These are phyloP conservation scores for Chamaenerion angustifolium DNA, from an alignment of 345 rosid genomes.

Conservation along the genomic window DNA sequence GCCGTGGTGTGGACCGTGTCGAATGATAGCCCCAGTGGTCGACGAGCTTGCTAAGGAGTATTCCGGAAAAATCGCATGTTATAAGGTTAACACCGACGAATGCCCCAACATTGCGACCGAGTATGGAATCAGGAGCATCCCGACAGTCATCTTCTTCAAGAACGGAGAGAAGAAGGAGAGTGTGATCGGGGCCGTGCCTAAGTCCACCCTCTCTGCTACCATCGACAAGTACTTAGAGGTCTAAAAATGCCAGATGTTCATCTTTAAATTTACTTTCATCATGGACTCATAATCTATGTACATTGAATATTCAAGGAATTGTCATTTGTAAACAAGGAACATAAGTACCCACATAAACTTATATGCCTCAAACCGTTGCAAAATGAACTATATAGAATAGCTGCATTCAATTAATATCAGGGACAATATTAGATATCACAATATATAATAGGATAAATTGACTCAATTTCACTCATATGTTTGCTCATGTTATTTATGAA, in stretches of 20 bases:
- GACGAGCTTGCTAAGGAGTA: constrained; percentile 57
- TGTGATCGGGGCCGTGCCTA: constrained; percentile 71
- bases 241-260: constrained; percentile 14
- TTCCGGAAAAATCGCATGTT: constrained; percentile 44
- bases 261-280: too few relatives aligned
- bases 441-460: too few relatives aligned
- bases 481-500: too few relatives aligned
- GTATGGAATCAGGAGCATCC: constrained; percentile 63
- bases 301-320: too few relatives aligned
- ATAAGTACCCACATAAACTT: too few relatives aligned
- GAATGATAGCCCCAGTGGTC: constrained; percentile 52
- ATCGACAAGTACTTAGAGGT: constrained; percentile 40
- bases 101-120: constrained; percentile 43
- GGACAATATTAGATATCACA: too few relatives aligned
- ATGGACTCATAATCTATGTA: too few relatives aligned
- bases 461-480: too few relatives aligned
- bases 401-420: too few relatives aligned
- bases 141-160: constrained; percentile 55
- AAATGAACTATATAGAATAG: too few relatives aligned
- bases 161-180: constrained; percentile 67
- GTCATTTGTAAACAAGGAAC: too few relatives aligned
- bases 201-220: constrained; percentile 39
- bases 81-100: constrained; percentile 61
- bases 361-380: too few relatives aligned
- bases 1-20: constrained; percentile 81